phyloP scores from a whole-genome alignment of 352 stramenopile species.

The Phytophthora citricola region DNA sequence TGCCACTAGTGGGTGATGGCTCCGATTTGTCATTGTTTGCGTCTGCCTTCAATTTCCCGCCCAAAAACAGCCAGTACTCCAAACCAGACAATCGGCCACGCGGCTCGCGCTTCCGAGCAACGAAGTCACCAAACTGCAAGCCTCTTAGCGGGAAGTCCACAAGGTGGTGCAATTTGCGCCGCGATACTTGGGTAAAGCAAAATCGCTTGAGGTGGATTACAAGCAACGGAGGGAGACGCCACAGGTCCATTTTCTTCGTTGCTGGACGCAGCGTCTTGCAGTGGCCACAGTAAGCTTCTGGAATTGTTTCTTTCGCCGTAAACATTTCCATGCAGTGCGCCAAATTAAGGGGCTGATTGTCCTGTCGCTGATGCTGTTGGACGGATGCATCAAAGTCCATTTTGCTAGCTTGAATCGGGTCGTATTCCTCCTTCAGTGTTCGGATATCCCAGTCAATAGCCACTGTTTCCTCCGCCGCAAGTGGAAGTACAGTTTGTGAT shows the following conservation, averaged over 20 bases:
- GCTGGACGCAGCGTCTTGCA: constrained; percentile 92
- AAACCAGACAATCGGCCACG: constrained; percentile 56
- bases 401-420: constrained; percentile 86
- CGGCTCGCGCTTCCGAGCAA: constrained; percentile 66
- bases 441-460: constrained; percentile 92
- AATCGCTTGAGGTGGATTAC: constrained; percentile 99
- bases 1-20: constrained; percentile 10
- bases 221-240: constrained; percentile 96
- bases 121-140: constrained; percentile 87
- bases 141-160: constrained; percentile 96
- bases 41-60: constrained; percentile 62
- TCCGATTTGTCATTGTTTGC: constrained; percentile 10
- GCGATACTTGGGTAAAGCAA: constrained; percentile 94
- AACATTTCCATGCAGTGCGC: constrained; percentile 89
- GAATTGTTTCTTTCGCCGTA: constrained; percentile 80
- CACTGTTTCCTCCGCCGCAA: constrained; percentile 83
- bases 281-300: constrained; percentile 81
- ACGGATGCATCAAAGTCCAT: constrained; percentile 74
- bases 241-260: constrained; percentile 98
- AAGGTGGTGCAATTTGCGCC: constrained; percentile 96
- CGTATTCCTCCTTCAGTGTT: constrained; percentile 87
- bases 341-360: constrained; percentile 85
- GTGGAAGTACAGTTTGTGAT: constrained; percentile 38
- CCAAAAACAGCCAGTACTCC: constrained; percentile 78
- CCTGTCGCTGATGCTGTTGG: constrained; percentile 65